phyloP scores from a whole-genome alignment of 1,284 basidiomycete species.

The Heterobasidion occidentale region DNA sequence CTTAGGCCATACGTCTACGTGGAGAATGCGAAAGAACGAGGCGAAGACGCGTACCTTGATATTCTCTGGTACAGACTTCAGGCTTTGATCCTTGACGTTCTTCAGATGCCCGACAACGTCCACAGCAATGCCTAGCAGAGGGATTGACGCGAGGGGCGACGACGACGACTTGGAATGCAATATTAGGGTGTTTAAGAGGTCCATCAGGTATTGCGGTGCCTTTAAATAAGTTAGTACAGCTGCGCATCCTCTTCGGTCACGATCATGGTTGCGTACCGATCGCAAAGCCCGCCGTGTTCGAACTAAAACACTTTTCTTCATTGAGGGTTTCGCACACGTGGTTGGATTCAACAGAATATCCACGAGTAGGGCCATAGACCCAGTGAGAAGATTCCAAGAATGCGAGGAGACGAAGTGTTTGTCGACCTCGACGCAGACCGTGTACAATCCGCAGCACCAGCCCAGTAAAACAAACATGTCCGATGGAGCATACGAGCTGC shows the following conservation, averaged over 20 bases:
- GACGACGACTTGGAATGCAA: constrained; percentile 39
- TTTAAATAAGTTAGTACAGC: constrained; percentile 14
- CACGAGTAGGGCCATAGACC: constrained; percentile 48
- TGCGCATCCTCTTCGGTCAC: constrained; percentile 12
- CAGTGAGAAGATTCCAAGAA: constrained; percentile 41
- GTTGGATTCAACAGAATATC: constrained; percentile 49
- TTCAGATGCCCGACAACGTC: constrained; percentile 59
- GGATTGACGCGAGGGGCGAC: constrained; percentile 37
- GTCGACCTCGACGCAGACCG: constrained; percentile 35
- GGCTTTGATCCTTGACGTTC: constrained; percentile 34
- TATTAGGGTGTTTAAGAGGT: constrained; percentile 43
- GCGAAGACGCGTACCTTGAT: constrained; percentile 29
- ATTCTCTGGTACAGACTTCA: constrained; percentile 29
- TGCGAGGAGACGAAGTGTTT: constrained; percentile 35
- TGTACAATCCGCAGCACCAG: constrained; percentile 67
- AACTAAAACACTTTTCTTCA: constrained; percentile 55
- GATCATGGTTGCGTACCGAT: constrained; percentile 27
- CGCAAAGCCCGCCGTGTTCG: constrained; percentile 57
- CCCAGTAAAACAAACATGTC: constrained; percentile 67
- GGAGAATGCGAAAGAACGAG: not conserved
- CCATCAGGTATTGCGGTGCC: constrained; percentile 39
- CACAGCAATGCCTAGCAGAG: constrained; percentile 52
- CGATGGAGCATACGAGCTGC: constrained; percentile 52
- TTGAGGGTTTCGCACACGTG: constrained; percentile 43
- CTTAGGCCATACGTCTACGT: too few relatives aligned